Percentiles rank a stretch among this genome's conserved stretches.
Evolutionary conservation across 805 yeast species (phyloP).

Genomic region (Spathaspora gorwiae): DNA sequence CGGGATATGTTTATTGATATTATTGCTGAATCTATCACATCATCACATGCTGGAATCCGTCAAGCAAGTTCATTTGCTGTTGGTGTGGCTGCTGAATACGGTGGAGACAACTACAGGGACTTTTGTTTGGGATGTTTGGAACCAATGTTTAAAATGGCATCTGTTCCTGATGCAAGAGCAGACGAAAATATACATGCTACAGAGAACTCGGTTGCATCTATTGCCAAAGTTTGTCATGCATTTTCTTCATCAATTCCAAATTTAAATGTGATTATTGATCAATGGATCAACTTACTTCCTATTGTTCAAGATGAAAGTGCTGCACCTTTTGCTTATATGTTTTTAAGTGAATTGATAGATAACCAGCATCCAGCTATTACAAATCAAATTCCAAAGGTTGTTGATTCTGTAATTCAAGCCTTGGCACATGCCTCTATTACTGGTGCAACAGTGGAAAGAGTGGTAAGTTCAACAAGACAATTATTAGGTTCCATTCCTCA

Average conservation of each 20-base stretch:
- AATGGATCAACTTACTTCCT: slow-evolving; percentile 83
- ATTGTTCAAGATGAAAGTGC: slow-evolving; percentile 81
- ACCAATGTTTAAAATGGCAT: slow-evolving; percentile 66
- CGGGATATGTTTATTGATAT: slow-evolving; percentile 61
- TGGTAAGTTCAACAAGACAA: slow-evolving; percentile 58
- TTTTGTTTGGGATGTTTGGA: slow-evolving; percentile 68
- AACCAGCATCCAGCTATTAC: slow-evolving; percentile 53
- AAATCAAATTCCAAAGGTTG: slow-evolving; percentile 53
- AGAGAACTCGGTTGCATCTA: slow-evolving; percentile 76
- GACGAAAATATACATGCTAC: slow-evolving; percentile 84
- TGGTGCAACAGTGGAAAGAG: slow-evolving; percentile 68
- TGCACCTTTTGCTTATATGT: slow-evolving; percentile 78
- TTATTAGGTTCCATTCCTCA: slow-evolving; percentile 64
- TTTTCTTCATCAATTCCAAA: slow-evolving; percentile 58
- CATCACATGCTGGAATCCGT: slow-evolving; percentile 67
- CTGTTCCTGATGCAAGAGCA: slow-evolving; percentile 76
- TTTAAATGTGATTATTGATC: slow-evolving; percentile 56
- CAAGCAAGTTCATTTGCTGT: slow-evolving; percentile 83
- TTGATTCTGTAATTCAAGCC: slow-evolving; percentile 72
- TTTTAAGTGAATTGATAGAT: slow-evolving; percentile 67
- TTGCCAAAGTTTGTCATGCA: slow-evolving; percentile 75
- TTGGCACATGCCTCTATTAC: slow-evolving; percentile 59
- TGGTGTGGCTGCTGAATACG: slow-evolving; percentile 82
- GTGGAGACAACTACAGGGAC: slow-evolving; percentile 58
- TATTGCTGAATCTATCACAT: slow-evolving; percentile 61